Conservation (phyloP, 306 rosid species). For the Oemleria cerasiformis region DNA sequence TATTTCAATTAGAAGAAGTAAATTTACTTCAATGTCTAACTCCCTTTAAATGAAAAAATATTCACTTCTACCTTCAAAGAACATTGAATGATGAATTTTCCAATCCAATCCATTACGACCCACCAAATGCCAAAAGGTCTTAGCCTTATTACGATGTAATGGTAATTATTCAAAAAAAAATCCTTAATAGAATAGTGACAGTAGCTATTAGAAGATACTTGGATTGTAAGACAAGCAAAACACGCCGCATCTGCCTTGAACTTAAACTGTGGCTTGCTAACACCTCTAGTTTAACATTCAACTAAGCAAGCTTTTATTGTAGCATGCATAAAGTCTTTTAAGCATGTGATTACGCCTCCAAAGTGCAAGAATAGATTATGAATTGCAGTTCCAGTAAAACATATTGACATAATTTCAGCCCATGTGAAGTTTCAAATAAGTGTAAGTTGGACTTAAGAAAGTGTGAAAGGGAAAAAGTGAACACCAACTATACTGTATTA, state of each 20-base stretch:
- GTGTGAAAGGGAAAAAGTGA: background rate
- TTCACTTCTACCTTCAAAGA: too few species aligned
- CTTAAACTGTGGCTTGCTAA: background rate
- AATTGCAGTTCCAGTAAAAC: background rate
- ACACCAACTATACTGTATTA: background rate
- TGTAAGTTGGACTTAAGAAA: background rate
- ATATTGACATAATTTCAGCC: background rate
- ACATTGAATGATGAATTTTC: too few species aligned
- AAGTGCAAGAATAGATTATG: background rate
- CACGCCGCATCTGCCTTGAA: background rate
- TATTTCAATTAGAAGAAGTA: too few species aligned
- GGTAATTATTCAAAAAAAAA: background rate
- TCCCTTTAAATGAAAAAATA: too few species aligned
- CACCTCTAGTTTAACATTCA: background rate
- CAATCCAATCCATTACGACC: too few species aligned
- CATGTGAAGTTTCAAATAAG: background rate
- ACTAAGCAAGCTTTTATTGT: background rate
- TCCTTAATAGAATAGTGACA: background rate
- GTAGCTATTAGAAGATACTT: background rate
- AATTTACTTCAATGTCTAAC: too few species aligned
- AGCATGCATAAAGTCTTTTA: background rate
- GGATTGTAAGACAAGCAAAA: background rate
- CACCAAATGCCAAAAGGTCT: background rate
- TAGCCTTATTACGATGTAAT: background rate
- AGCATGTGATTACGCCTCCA: background rate